Base-by-base conservation (phyloP, 805 yeast species). In the Ogataea ramenticola region DNA sequence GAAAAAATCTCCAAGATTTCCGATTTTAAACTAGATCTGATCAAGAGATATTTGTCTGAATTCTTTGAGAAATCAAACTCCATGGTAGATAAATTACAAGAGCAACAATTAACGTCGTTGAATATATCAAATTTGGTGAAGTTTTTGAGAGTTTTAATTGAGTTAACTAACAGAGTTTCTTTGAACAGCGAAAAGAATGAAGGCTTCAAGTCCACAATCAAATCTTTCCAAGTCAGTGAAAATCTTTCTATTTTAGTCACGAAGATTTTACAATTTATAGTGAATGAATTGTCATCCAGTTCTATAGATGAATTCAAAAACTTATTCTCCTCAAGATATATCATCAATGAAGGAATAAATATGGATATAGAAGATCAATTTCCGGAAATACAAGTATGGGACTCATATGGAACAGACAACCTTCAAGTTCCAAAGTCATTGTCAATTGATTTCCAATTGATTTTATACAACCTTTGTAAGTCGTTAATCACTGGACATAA, bases 401-500 rank as follows among this genome's bases (percentile, higher is more conserved):
- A 36, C 3, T 15, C 39, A 22, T 36, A n/a, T 22, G 19, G 19
- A 5, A 17, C 17, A 3, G 11, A 36, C 3, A 39, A 38, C 15
- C 44, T 59, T 21, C 29, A 41, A 22, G 32, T 54, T 11, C 62
- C 63, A 1, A 55, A 48, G 16, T 38, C 52, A 2, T 51, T 54
- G 21, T 58, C 64, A 1, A 41, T 58, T 22, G 58, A 54, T 20
- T 43, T 54, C 14, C 51, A 54, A 30, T 43, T 47, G 24, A 39
- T 56, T 1, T 20, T 60, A 8, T 54, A 55, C 43, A 42, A 45
- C 16, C 38, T 52, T n/a, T 44, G 54, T 36, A 24, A 46, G 34
- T 45, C 46, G 12, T 39, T 60, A 30, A 40, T 48, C 15, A 2
- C 3, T 11, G 36, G 42, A 14, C 31, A 24, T n/a, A 37, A 15